These are phyloP conservation scores for Trametes polyzona DNA, from an alignment of 1,284 basidiomycete species.

Conservation along the genomic window DNA sequence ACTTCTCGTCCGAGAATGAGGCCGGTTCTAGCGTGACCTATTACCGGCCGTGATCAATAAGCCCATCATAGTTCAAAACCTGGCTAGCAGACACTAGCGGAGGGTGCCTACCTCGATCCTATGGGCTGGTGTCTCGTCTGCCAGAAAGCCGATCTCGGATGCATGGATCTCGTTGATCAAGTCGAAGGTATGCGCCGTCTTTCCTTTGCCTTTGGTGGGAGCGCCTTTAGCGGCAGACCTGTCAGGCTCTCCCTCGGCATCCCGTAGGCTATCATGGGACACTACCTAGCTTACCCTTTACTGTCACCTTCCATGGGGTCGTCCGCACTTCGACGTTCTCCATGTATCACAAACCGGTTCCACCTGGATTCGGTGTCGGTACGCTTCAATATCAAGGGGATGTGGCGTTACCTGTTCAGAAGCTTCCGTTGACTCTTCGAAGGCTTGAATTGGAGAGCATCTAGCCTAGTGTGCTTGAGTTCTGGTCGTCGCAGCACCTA, in stretches of 20 bases:
- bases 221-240: not conserved
- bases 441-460: constrained; percentile 71
- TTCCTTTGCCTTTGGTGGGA: constrained; percentile 13
- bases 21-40: constrained; percentile 79
- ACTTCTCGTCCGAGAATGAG: constrained; percentile 81
- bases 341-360: constrained; percentile 72
- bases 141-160: constrained; percentile 36
- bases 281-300: no score
- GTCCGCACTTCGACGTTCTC: constrained; percentile 41
- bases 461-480: constrained; percentile 54
- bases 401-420: constrained; percentile 56
- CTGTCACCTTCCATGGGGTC: constrained; percentile 28
- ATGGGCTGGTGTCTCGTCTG: constrained; percentile 36
- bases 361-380: constrained; percentile 63
- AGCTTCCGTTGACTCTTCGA: constrained; percentile 83
- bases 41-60: not conserved
- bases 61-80: no score
- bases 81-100: not conserved
- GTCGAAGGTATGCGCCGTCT: constrained; percentile 32
- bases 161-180: constrained; percentile 54
- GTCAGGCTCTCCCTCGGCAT: not conserved
- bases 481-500: not conserved
- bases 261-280: no score
- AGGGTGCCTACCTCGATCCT: constrained; percentile 59
- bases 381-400: not conserved